Percentiles rank a stretch among this genome's conserved stretches.
Evolutionary conservation across 192 early-diverging fungal genomes (phyloP).

Genomic region (Physocladia obscura): DNA sequence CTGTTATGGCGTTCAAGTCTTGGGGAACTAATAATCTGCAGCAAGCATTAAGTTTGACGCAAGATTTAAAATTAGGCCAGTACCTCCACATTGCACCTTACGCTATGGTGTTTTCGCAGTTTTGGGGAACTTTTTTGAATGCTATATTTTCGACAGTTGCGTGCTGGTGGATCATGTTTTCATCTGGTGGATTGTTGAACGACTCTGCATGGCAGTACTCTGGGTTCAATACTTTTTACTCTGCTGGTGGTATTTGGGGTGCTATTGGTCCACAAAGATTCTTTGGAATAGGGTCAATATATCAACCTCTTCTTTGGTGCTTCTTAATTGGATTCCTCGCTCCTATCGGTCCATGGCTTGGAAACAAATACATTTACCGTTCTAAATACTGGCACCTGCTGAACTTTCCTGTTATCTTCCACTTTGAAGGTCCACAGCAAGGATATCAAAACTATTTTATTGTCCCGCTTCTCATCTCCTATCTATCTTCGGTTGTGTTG

Average conservation of each 20-base stretch:
- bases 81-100: conserved; percentile 78
- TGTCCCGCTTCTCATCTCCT: conserved; percentile 38
- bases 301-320: conserved; percentile 31
- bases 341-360: conserved; percentile 39
- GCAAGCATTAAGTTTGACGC: conserved; percentile 48
- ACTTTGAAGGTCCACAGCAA: neutral
- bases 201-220: conserved; percentile 28
- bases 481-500: conserved; percentile 54
- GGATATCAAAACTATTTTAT: conserved; percentile 25
- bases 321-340: conserved; percentile 35
- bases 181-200: conserved; percentile 4
- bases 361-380: conserved; percentile 28
- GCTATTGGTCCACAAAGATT: conserved; percentile 68
- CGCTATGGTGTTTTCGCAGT: conserved; percentile 75
- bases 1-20: conserved; percentile 73
- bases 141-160: conserved; percentile 9
- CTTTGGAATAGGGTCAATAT: conserved; percentile 51
- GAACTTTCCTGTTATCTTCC: conserved; percentile 27
- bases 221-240: conserved; percentile 57
- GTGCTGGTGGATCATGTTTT: conserved; percentile 21
- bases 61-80: conserved; percentile 64
- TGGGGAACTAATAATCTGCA: conserved; percentile 47
- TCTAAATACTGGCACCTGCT: conserved; percentile 42
- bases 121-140: conserved; percentile 48
- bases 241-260: conserved; percentile 75